phyloP scores from a whole-genome alignment of 1,284 basidiomycete species.

The Pulveroboletus sp. region DNA sequence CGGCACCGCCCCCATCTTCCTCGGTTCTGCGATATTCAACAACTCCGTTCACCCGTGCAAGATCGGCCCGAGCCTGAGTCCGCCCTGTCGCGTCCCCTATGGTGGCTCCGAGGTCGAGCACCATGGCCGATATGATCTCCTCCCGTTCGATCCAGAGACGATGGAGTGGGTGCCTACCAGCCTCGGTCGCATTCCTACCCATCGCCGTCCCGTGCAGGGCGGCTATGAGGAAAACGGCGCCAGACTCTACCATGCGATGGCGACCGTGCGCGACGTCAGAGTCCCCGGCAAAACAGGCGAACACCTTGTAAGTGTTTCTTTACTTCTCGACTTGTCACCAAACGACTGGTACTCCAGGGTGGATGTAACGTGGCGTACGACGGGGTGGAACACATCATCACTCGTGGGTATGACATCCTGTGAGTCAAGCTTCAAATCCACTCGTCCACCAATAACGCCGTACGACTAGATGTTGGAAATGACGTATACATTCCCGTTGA shows the following conservation, averaged over 20 bases:
- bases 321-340: slow-evolving; percentile 21
- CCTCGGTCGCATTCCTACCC: slow-evolving; percentile 57
- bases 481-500: neutral
- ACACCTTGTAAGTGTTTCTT: slow-evolving; percentile 55
- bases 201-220: slow-evolving; percentile 53
- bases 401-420: slow-evolving; percentile 59
- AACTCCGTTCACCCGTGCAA: slow-evolving; percentile 79
- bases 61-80: slow-evolving; percentile 57
- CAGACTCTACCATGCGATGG: slow-evolving; percentile 58
- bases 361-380: slow-evolving; percentile 46
- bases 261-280: slow-evolving; percentile 46
- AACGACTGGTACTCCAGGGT: slow-evolving; percentile 35
- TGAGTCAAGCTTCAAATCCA: slow-evolving; percentile 39
- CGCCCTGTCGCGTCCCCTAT: slow-evolving; percentile 59
- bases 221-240: slow-evolving; percentile 47
- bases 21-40: slow-evolving; percentile 69
- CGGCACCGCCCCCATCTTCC: slow-evolving; percentile 53
- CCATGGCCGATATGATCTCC: slow-evolving; percentile 64
- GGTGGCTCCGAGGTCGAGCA: slow-evolving; percentile 63
- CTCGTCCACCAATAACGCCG: neutral
- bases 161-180: slow-evolving; percentile 73
- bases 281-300: slow-evolving; percentile 74
- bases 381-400: slow-evolving; percentile 45
- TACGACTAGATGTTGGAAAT: slow-evolving; percentile 30
- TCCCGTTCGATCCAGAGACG: slow-evolving; percentile 60